These are phyloP conservation scores for Pyronema domesticum DNA, from an alignment of 495 filamentous ascomycete genomes.

Conservation along the genomic window DNA sequence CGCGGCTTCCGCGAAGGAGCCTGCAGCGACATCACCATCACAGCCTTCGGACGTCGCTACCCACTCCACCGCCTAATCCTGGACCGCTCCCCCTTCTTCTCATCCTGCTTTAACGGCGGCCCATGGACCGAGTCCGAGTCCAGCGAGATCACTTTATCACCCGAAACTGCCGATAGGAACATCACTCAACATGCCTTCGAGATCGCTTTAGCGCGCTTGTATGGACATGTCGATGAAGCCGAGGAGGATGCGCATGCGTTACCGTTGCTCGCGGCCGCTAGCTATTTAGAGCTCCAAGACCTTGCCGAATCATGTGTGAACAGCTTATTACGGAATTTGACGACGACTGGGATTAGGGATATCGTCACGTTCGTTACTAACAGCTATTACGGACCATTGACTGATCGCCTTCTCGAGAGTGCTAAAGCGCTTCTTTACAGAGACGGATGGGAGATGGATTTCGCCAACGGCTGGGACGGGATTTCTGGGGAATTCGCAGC, in stretches of 20 bases:
- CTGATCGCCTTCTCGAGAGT: slow-evolving; percentile 37
- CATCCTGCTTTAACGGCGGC: slow-evolving; percentile 34
- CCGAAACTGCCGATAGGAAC: slow-evolving; percentile 38
- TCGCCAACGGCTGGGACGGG: slow-evolving; percentile 37
- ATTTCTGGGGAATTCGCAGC: slow-evolving; percentile 39
- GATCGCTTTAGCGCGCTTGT: slow-evolving; percentile 38
- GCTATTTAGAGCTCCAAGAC: slow-evolving; percentile 43
- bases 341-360: slow-evolving; percentile 29
- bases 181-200: slow-evolving; percentile 41
- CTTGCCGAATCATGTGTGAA: slow-evolving; percentile 38
- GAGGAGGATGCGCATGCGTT: slow-evolving; percentile 40
- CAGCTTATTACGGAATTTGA: slow-evolving; percentile 37
- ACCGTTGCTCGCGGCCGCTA: slow-evolving; percentile 40
- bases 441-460: slow-evolving; percentile 42
- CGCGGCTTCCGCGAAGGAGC: slow-evolving; percentile 38
- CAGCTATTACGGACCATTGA: slow-evolving; percentile 41
- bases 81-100: slow-evolving; percentile 42
- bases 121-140: slow-evolving; percentile 41
- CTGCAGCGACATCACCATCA: slow-evolving; percentile 39
- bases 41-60: slow-evolving; percentile 38
- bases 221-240: slow-evolving; percentile 31
- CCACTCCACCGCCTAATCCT: slow-evolving; percentile 38
- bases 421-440: slow-evolving; percentile 43
- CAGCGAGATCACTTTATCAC: slow-evolving; percentile 38
- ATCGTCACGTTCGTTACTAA: slow-evolving; percentile 38